Conservation (phyloP, 495 filamentous ascomycete species). For the Aspergillus cavernicola region DNA sequence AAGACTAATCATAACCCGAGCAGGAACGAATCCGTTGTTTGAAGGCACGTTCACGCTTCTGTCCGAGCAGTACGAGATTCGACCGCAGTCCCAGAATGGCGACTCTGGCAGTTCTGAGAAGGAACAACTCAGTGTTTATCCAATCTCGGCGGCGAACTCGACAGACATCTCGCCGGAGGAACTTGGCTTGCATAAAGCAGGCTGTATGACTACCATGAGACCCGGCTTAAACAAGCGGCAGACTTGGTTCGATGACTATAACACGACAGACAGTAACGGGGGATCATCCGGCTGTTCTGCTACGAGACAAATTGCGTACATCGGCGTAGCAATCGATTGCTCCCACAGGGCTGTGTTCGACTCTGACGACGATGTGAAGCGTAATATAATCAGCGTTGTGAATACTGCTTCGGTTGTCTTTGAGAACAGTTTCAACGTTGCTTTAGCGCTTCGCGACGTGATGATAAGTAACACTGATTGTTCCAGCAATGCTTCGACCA, state of each 20-base stretch:
- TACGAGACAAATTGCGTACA: conserved; percentile 72
- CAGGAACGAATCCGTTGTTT: too few relatives aligned
- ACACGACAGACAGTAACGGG: conserved; percentile 20
- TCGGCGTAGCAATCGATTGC: conserved; percentile 81
- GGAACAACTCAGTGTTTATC: too few relatives aligned
- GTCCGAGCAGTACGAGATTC: too few relatives aligned
- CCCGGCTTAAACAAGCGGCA: neutral
- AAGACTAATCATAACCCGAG: too few relatives aligned
- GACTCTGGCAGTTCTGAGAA: too few relatives aligned
- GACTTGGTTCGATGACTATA: neutral
- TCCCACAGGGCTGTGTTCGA: conserved; percentile 68
- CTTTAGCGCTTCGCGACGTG: conserved; percentile 74
- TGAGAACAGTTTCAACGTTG: conserved; percentile 84
- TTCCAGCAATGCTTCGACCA: conserved; percentile 54
- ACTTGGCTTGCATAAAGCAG: neutral
- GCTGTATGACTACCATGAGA: neutral
- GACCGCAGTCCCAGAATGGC: too few relatives aligned
- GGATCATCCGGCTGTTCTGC: conserved; percentile 70
- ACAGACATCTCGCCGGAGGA: too few relatives aligned
- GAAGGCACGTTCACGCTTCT: too few relatives aligned
- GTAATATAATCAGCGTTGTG: conserved; percentile 72
- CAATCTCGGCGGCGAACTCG: too few relatives aligned
- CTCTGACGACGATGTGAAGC: conserved; percentile 50
- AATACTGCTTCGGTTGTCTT: conserved; percentile 78
- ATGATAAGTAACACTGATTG: conserved; percentile 64